Evolutionary conservation across 768 basidiomycete genomes (phyloP), one percentile per base, ranked within the genome.

Genomic region (Naematelia encephala): DNA sequence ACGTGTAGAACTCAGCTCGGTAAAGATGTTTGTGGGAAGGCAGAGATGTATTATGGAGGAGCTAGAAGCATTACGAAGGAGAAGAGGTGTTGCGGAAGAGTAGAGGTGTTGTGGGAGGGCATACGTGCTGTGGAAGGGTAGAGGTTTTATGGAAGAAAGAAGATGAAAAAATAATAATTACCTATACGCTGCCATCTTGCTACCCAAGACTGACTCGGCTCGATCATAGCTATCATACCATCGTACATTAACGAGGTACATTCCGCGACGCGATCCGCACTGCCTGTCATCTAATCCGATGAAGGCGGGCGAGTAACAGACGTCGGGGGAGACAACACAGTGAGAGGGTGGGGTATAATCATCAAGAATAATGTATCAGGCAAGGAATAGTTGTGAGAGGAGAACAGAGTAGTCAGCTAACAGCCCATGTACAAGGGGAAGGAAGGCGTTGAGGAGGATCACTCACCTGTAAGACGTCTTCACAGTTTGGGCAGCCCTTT

Each of bases 191-290:
- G 93, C 92, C 93, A 99, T 66, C 89, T 84, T 5, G 90, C 89
- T 4, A 98, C 92, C 96, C 96, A 99, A 74, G 90, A 91, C 49
- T 83, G 82, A 66, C 89, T 86, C 1, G 93, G 87, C 68, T 89
- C 85, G 45, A 91, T 85, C 48, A 91, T 84, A 0, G 92, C 85
- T 63, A 97, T 89, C 39, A 91, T 82, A 12, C 96, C 96, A 66
- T 98, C 94, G 66, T 89, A 99, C 64, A 89, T 86, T 1, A 88
- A 86, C 23, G 91, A 93, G 10, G 94, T 99, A 76, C 92, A 97
- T 49, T 84, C 81, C 11, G 83, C 78, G 27, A 97, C 88, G 21
- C 90, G 83, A 61, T 98, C 96, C 4, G 84, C 81, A 51, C 85
- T 88, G 21, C 87, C 87, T 79, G 90, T 89, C 85, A 97, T 87